Conservation (phyloP, 352 stramenopile genomes). For the Peronospora belbahrii region DNA sequence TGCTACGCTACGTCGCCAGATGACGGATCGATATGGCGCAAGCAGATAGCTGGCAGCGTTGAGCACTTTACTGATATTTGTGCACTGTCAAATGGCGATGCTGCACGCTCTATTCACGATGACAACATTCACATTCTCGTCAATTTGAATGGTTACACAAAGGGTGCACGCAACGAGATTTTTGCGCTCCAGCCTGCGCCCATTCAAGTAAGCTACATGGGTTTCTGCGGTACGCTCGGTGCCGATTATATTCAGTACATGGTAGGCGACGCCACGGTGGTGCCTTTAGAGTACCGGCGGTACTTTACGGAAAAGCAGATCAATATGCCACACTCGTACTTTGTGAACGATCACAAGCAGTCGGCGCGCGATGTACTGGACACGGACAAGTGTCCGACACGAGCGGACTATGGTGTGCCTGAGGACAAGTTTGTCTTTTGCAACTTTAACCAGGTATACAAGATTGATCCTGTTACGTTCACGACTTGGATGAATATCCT, state of each 20-base stretch:
- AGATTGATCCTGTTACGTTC: slow-evolving; percentile 91
- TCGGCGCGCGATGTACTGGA: slow-evolving; percentile 78
- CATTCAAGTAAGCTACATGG: slow-evolving; percentile 88
- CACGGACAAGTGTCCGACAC: slow-evolving; percentile 59
- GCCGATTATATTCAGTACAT: slow-evolving; percentile 92
- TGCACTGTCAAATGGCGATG: slow-evolving; percentile 49
- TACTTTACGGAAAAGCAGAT: slow-evolving; percentile 88
- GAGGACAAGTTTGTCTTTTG: slow-evolving; percentile 92
- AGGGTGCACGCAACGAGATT: slow-evolving; percentile 87
- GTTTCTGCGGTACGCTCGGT: slow-evolving; percentile 87
- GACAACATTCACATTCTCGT: slow-evolving; percentile 89
- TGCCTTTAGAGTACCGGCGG: slow-evolving; percentile 50
- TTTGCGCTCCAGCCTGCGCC: slow-evolving; percentile 88
- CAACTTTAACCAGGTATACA: slow-evolving; percentile 94
- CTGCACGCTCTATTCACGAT: slow-evolving; percentile 66
- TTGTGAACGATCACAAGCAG: slow-evolving; percentile 91
- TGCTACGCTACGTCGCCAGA: slow-evolving; percentile 81
- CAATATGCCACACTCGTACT: slow-evolving; percentile 89
- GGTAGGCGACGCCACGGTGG: slow-evolving; percentile 75
- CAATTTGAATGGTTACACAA: slow-evolving; percentile 93
- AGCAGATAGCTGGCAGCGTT: slow-evolving; percentile 72
- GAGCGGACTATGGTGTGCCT: slow-evolving; percentile 81
- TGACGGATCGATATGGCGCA: slow-evolving; percentile 76
- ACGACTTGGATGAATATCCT: slow-evolving; percentile 90
- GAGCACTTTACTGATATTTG: slow-evolving; percentile 88